Evolutionary conservation across 495 filamentous ascomycete species (phyloP).

Genomic region (Neurospora pannonica): DNA sequence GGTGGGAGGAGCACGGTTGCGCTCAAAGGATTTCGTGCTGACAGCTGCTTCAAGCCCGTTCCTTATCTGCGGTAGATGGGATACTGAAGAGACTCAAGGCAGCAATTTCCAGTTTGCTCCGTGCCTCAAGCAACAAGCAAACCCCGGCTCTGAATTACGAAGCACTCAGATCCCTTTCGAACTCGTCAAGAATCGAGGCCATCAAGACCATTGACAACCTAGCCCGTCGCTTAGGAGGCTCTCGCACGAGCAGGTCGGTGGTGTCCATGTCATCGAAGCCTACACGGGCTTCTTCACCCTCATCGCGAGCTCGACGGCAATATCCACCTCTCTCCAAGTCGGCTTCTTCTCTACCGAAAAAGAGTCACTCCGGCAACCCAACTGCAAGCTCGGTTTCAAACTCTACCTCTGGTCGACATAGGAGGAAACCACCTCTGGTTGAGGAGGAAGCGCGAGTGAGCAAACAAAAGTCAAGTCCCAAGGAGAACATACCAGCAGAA

Average conservation of each 20-base stretch:
- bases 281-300: neutral
- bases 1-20: neutral
- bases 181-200: constrained; percentile 22
- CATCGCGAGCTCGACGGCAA: neutral
- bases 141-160: constrained; percentile 21
- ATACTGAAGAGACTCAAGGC: constrained; percentile 19
- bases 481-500: neutral
- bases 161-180: constrained; percentile 27
- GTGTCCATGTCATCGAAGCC: constrained; percentile 7
- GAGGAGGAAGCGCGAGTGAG: neutral
- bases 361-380: neutral
- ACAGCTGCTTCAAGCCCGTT: constrained; percentile 12
- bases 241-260: constrained; percentile 6
- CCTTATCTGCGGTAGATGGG: constrained; percentile 19
- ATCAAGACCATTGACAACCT: constrained; percentile 26
- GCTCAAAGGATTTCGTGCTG: neutral
- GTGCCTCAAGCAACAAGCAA: constrained; percentile 14
- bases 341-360: neutral
- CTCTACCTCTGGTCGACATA: constrained; percentile 7
- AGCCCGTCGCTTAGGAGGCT: constrained; percentile 19
- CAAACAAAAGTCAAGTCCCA: neutral
- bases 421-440: neutral
- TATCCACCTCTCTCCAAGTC: neutral
- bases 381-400: neutral
- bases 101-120: constrained; percentile 18